Percentiles rank a stretch among this genome's conserved stretches.
Conservation (phyloP, 1,139 yeast genomes). For the Geotrichum histeridarum region DNA sequence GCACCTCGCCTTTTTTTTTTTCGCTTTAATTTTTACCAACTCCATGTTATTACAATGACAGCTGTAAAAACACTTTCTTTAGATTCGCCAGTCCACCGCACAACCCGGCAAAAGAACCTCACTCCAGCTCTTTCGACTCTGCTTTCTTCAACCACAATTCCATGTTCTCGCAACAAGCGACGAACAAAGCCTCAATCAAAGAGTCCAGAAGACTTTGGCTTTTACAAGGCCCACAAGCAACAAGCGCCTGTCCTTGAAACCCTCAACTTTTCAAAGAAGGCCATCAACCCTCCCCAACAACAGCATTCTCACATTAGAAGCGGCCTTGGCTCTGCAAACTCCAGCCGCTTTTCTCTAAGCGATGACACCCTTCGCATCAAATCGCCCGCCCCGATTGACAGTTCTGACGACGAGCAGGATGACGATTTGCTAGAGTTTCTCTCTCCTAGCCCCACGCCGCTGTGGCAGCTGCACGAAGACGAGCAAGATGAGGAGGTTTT, state of each 20-base stretch:
- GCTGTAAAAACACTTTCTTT: background rate
- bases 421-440: too few relatives aligned
- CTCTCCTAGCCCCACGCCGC: background rate
- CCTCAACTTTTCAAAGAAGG: background rate
- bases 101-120: slow-evolving; percentile 25
- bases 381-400: background rate
- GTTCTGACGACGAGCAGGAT: too few relatives aligned
- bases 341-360: too few relatives aligned
- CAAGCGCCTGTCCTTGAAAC: background rate
- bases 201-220: background rate
- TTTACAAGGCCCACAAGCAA: background rate
- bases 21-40: background rate
- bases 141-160: slow-evolving; percentile 27
- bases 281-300: background rate
- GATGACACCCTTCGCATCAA: too few relatives aligned
- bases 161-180: slow-evolving; percentile 12
- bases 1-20: background rate
- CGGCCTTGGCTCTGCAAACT: background rate
- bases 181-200: background rate
- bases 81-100: slow-evolving; percentile 1
- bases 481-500: background rate
- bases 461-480: slow-evolving; percentile 3
- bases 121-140: slow-evolving; percentile 28
- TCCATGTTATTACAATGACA: background rate
- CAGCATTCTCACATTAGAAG: background rate